These are phyloP conservation scores for Aureobasidium sp. DNA, from an alignment of 2,329 filamentous ascomycete genomes.

Conservation along the genomic window DNA sequence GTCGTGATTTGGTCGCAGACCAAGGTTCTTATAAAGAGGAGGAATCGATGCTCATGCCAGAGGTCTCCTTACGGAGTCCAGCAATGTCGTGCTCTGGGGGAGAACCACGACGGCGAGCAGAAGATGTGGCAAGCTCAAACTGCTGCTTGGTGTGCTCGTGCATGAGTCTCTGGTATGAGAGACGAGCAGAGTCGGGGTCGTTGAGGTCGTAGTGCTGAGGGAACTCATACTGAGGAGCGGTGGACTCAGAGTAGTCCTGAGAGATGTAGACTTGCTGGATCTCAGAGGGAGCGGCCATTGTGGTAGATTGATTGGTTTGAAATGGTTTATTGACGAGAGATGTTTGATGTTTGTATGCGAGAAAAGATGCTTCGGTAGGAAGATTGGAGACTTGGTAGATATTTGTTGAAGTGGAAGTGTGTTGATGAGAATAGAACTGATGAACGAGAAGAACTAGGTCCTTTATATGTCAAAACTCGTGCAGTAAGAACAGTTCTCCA, in stretches of 20 bases:
- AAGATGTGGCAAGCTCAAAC: slow-evolving; percentile 37
- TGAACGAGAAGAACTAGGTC: neutral
- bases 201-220: slow-evolving; percentile 35
- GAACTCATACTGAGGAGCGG: slow-evolving; percentile 36
- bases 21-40: slow-evolving; percentile 14
- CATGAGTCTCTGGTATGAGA: slow-evolving; percentile 39
- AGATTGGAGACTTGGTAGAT: neutral
- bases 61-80: slow-evolving; percentile 19
- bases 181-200: slow-evolving; percentile 32
- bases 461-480: slow-evolving; percentile 8
- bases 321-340: neutral
- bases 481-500: neutral
- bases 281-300: slow-evolving; percentile 22
- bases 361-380: neutral
- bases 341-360: neutral
- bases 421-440: neutral
- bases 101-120: slow-evolving; percentile 33
- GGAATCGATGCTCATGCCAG: slow-evolving; percentile 22
- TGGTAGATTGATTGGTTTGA: neutral
- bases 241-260: slow-evolving; percentile 32
- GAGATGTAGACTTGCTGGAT: slow-evolving; percentile 28
- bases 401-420: neutral
- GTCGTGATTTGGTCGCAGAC: neutral
- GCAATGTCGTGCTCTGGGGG: slow-evolving; percentile 17
- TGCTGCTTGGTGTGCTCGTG: slow-evolving; percentile 43